phyloP scores from a whole-genome alignment of 23 red algal species.

The Chondrus crispus region DNA sequence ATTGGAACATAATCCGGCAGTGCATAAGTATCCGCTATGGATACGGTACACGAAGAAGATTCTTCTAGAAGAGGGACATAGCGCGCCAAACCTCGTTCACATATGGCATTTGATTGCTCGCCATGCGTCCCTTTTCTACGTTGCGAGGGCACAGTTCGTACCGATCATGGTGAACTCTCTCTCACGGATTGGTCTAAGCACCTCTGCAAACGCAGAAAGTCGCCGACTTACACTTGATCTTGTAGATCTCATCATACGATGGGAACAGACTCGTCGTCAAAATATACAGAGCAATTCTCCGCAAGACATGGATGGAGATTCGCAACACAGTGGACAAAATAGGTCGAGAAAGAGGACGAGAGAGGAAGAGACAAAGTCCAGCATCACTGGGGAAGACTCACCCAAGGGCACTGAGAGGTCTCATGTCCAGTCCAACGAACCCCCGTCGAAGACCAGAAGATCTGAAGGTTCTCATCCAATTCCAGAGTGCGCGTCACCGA shows the following conservation, averaged over 20 bases:
- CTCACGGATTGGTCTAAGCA: conserved; percentile 48
- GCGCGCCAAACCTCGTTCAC: conserved; percentile 76
- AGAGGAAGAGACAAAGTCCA: not conserved
- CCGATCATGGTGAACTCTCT: conserved; percentile 81
- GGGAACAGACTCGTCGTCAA: conserved; percentile 48
- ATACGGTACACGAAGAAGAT: conserved; percentile 95
- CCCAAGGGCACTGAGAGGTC: not conserved
- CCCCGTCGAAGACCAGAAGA: conserved; percentile 48
- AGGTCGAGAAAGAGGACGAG: conserved; percentile 13
- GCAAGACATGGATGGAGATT: no score
- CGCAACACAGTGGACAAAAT: no score
- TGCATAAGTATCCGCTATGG: conserved; percentile 80
- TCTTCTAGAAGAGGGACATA: conserved; percentile 88
- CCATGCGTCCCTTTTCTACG: conserved; percentile 74
- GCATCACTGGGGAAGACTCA: not conserved
- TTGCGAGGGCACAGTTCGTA: conserved; percentile 76
- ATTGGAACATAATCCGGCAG: conserved; percentile 57
- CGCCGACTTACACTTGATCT: conserved; percentile 84
- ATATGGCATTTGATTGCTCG: conserved; percentile 87
- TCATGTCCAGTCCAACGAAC: not conserved
- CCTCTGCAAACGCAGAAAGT: conserved; percentile 66
- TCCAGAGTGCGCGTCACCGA: not conserved
- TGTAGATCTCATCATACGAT: conserved; percentile 74
- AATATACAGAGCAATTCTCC: not conserved
- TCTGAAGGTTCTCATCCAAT: conserved; percentile 13